Base-by-base conservation (phyloP, 306 rosid species). In the Gleditsia sinensis region DNA sequence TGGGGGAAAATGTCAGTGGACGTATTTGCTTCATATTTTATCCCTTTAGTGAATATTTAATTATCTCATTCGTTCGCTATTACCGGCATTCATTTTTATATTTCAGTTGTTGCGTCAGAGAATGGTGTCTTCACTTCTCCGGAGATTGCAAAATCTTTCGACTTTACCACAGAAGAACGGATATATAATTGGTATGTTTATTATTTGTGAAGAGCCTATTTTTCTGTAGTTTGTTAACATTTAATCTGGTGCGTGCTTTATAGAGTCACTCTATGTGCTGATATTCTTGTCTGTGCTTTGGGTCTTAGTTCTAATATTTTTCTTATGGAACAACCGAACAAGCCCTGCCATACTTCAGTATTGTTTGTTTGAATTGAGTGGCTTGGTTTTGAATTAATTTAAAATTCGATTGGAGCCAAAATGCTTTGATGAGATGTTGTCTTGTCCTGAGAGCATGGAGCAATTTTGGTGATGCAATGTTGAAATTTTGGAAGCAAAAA, bases 81-180 rank as follows among this genome's bases (percentile, higher is more conserved):
- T 11, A 43, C 60, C 32, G 2, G 30, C 1, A 5, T 50, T 48
- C 19, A n/a, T 69, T 76, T 59, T 57, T 27, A 5, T 56, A 5
- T 85, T 83, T 81, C 96, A 94, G 98, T 81, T 73, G 86, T 89
- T 19, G 88, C 96, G 2, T 79, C 97, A 37, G 88, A 84, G 53
- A 89, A 88, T 85, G 90, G 90, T 9, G 86, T 80, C 32, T 91
- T 86, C 62, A 86, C 86, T 28, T 94, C 98, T 75, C 94, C 94
- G 5, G 92, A 91, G 84, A 63, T 78, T 4, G 84, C 97, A 27
- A 94, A 94, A 64, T 37, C 91, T 69, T 94, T 94, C 60, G 98
- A 94, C 69, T 91, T 94, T 67, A 54, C 94, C 16, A 69, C 88
- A 0, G 98, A 94, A 75, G 96, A 94, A 58, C 92, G 96, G 20